Evolutionary conservation across 306 rosid species (phyloP).

Genomic region (Vigna radiata): DNA sequence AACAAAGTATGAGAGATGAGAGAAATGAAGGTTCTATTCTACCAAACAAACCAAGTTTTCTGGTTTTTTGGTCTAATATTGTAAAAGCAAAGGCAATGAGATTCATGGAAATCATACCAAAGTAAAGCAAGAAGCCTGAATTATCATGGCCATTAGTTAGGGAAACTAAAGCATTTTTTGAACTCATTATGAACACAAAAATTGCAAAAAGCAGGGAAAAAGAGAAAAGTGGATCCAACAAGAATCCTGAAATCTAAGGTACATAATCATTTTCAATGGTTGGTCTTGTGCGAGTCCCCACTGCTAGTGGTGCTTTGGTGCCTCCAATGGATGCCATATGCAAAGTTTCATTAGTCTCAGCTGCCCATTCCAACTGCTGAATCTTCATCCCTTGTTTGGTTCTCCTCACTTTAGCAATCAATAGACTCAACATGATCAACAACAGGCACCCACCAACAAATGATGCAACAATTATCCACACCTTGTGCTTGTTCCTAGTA

Average conservation of each 20-base stretch:
- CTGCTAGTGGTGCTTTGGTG: constrained; percentile 65
- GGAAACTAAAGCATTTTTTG: background rate
- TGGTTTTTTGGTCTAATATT: background rate
- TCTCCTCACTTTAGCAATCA: constrained; percentile 42
- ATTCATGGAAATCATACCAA: constrained; percentile 34
- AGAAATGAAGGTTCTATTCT: background rate
- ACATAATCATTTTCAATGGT: constrained; percentile 60
- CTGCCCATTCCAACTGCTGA: constrained; percentile 57
- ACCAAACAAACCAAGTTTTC: background rate
- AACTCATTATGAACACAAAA: constrained; percentile 46
- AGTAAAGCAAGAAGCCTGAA: constrained; percentile 39
- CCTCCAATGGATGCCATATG: constrained; percentile 55
- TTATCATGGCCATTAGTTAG: background rate
- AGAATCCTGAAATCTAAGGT: constrained; percentile 51
- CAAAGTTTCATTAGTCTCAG: constrained; percentile 53
- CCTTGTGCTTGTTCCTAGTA: constrained; percentile 39
- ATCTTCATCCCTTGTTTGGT: constrained; percentile 44
- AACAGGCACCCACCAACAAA: constrained; percentile 48
- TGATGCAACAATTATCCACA: constrained; percentile 54
- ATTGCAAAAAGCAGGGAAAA: constrained; percentile 11
- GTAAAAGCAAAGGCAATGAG: constrained; percentile 14
- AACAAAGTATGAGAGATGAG: background rate
- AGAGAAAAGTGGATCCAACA: background rate
- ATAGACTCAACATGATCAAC: constrained; percentile 42
- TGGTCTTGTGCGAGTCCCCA: constrained; percentile 67